Evolutionary conservation across 352 stramenopile species (phyloP).

Genomic region (Globisporangium orthogonon): DNA sequence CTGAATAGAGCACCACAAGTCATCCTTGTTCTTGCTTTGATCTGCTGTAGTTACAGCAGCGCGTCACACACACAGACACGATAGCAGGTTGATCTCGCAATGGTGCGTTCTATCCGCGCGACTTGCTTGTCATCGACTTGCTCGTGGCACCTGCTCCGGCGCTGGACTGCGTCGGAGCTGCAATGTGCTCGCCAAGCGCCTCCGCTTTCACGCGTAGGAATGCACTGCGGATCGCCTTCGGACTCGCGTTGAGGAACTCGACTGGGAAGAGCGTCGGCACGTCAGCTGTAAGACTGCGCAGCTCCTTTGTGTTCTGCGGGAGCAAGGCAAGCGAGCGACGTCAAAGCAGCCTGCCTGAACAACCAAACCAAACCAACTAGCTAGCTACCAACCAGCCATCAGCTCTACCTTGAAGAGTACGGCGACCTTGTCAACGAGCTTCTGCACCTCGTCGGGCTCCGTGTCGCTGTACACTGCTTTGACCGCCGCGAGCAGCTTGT

Average conservation of each 20-base stretch:
- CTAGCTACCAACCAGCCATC: background rate
- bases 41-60: too few relatives aligned
- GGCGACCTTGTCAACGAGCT: constrained; percentile 47
- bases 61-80: too few relatives aligned
- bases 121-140: background rate
- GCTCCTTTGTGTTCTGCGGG: constrained; percentile 70
- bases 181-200: constrained; percentile 21
- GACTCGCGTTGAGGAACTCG: constrained; percentile 75
- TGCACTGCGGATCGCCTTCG: constrained; percentile 39
- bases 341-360: background rate
- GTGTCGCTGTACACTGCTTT: constrained; percentile 74
- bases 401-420: constrained; percentile 61
- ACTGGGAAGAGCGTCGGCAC: constrained; percentile 60
- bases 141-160: background rate
- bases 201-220: constrained; percentile 58
- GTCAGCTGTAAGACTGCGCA: constrained; percentile 81
- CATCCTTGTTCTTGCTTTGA: too few relatives aligned
- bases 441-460: constrained; percentile 57
- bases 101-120: background rate
- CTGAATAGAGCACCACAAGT: too few relatives aligned
- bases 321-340: background rate
- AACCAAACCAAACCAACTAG: too few relatives aligned
- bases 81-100: too few relatives aligned
- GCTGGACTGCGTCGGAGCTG: background rate
- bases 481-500: constrained; percentile 57